Evolutionary conservation across 768 basidiomycete genomes (phyloP), one percentile per base, ranked within the genome.

Genomic region (Solioccasus polychromus): DNA sequence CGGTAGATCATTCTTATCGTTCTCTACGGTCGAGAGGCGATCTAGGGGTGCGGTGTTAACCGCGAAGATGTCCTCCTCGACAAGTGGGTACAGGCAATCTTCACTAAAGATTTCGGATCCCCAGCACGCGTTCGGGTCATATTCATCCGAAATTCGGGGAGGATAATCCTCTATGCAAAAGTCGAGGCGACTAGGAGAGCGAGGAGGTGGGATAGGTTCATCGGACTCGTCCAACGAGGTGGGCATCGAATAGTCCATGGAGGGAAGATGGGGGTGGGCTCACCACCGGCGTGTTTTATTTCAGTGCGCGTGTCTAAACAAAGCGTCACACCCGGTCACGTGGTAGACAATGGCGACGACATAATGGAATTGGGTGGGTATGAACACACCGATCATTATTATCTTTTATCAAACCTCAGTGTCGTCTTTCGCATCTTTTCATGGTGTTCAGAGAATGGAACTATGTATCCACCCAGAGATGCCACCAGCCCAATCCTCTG

Each of bases 111-210:
- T n/a, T n/a, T n/a, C n/a, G n/a, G 43, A 14, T 14, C 38, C 42
- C 58, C 53, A 60, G 8, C 52, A 48, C 38, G n/a, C n/a, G n/a
- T n/a, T n/a, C n/a, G n/a, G n/a, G n/a, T n/a, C n/a, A n/a, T n/a
- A n/a, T n/a, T 32, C 20, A n/a, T 41, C 44, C 8, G 15, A 11
- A 8, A 31, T 11, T 9, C 5, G 11, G 30, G 4, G 5, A 9
- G 7, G 20, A 1, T 39, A 29, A 5, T 54, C 49, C 2, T 49
- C 39, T 25, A 48, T 17, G 41, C 62, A 59, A 30, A 77, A 77
- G 37, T 74, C 74, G 8, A 79, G 67, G 35, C 74, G 75, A 51
- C 74, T 81, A 23, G 68, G 64, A 39, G 77, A 75, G 25, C 76
- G 73, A 52, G 65, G 62, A 26, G 75, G 73, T n/a, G 35, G 26